Conservation (phyloP, 2,329 filamentous ascomycete species). For the Zymoseptoria passerinii region DNA sequence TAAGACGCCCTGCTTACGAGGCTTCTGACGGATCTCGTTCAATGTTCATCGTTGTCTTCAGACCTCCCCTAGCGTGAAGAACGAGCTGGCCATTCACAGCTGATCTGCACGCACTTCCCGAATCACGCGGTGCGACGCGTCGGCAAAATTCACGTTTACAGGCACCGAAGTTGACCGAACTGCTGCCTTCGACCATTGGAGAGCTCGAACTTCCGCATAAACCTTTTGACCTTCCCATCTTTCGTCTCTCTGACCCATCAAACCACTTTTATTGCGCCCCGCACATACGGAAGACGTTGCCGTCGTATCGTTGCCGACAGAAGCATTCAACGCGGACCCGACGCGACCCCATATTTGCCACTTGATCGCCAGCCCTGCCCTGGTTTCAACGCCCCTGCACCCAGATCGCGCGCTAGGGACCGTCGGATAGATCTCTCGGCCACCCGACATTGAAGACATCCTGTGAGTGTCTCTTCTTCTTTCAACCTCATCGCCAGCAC, state of each 20-base stretch:
- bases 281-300: not conserved
- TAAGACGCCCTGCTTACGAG: no score
- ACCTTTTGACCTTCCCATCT: not conserved
- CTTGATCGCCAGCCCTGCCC: not conserved
- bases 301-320: not conserved
- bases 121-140: not conserved
- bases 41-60: no score
- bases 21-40: no score
- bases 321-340: not conserved
- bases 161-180: not conserved
- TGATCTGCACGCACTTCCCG: not conserved
- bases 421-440: not conserved
- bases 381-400: not conserved
- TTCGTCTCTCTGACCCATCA: not conserved
- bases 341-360: not conserved
- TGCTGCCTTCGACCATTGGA: not conserved
- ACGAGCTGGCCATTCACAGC: not conserved
- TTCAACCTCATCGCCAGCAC: not conserved
- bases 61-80: not conserved
- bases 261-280: not conserved
- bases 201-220: not conserved
- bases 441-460: not conserved
- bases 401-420: not conserved
- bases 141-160: not conserved
- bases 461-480: not conserved